A percentile compares a stretch with the other conserved stretches of the same genome.
These are phyloP conservation scores for Naumovozyma baii DNA, from an alignment of 805 yeast genomes.

Conservation along the genomic window DNA sequence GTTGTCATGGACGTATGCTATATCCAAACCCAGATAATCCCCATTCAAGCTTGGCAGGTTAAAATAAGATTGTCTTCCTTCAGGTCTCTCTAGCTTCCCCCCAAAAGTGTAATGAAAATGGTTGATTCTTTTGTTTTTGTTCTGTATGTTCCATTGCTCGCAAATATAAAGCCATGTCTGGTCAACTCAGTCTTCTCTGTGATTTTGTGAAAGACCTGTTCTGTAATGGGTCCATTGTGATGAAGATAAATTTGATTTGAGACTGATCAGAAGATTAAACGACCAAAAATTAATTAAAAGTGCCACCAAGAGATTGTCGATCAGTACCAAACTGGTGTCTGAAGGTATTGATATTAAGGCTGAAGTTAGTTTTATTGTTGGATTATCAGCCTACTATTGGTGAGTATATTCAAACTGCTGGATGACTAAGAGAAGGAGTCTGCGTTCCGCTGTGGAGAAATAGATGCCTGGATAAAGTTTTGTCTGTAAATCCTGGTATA, in stretches of 20 bases:
- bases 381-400: neutral
- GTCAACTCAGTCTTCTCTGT: neutral
- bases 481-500: neutral
- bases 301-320: neutral
- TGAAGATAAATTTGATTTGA: neutral
- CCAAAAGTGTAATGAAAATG: neutral
- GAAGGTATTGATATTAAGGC: constrained; percentile 1
- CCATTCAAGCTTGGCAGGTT: neutral
- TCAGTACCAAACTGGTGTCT: constrained; percentile 1
- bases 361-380: neutral
- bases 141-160: neutral
- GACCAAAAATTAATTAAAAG: neutral
- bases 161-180: neutral
- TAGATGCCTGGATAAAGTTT: neutral
- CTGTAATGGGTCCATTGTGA: neutral
- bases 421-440: neutral
- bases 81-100: neutral
- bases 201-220: neutral
- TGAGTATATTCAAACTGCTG: neutral
- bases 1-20: neutral
- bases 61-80: neutral
- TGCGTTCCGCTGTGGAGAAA: neutral
- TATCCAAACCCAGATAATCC: neutral
- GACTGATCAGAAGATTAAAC: neutral
- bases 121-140: neutral